Percentiles rank a stretch among this genome's conserved stretches.
These are phyloP conservation scores for Rhodomyrtus psidioides DNA, from an alignment of 441 rosid species.

Conservation along the genomic window DNA sequence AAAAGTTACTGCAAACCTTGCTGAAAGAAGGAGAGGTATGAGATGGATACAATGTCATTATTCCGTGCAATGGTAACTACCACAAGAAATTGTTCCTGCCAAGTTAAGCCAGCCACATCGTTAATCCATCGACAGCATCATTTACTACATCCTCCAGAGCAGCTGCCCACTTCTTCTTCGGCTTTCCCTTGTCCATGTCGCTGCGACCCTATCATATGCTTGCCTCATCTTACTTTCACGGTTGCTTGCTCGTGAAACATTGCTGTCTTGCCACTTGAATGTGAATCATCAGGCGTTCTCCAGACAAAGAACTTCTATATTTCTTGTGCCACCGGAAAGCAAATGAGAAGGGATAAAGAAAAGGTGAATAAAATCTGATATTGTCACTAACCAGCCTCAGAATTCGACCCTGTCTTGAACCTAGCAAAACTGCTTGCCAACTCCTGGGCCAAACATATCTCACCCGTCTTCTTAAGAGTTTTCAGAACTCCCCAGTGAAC, in stretches of 20 bases:
- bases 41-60: too few species aligned
- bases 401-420: conserved; percentile 8
- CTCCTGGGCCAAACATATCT: conserved; percentile 20
- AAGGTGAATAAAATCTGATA: background rate
- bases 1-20: background rate
- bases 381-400: background rate
- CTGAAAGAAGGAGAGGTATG: background rate
- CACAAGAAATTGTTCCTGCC: background rate
- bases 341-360: background rate
- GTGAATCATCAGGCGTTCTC: background rate
- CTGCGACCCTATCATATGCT: background rate
- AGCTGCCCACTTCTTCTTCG: background rate
- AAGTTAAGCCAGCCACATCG: background rate
- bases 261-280: background rate
- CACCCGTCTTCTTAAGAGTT: conserved; percentile 23
- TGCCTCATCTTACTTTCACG: background rate
- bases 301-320: background rate
- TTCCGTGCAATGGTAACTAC: background rate
- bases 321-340: background rate
- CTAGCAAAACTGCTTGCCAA: conserved; percentile 17
- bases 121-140: background rate
- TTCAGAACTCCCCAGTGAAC: conserved; percentile 24
- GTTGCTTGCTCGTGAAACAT: background rate
- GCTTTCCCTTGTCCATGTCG: background rate
- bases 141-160: background rate